phyloP scores from a whole-genome alignment of 371 early-diverging fungal species.

The Lichtheimia ornata region DNA sequence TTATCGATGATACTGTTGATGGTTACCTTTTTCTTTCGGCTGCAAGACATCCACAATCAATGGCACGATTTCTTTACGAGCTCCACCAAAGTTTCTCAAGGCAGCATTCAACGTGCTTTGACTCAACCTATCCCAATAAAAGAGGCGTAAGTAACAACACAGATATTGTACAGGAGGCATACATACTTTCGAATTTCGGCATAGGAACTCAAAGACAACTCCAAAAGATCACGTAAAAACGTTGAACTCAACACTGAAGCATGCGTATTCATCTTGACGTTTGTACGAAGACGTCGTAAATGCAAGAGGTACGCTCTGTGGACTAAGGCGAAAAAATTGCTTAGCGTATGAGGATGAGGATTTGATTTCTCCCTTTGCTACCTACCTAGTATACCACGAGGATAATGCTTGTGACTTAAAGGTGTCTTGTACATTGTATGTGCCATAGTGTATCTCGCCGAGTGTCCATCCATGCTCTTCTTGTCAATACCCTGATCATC shows the following conservation, averaged over 20 bases:
- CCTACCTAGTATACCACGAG: conserved; percentile 49
- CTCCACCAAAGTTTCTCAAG: conserved; percentile 57
- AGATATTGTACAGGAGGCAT: background rate
- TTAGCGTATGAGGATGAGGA: too few species aligned
- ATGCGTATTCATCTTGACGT: conserved; percentile 53
- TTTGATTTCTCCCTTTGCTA: background rate
- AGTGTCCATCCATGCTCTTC: conserved; percentile 42
- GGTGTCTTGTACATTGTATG: conserved; percentile 54
- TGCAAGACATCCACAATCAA: conserved; percentile 59
- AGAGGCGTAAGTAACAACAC: background rate
- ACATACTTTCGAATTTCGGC: conserved; percentile 72
- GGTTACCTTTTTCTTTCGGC: conserved; percentile 34
- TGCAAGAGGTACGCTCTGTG: conserved; percentile 60
- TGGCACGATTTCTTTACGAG: conserved; percentile 60
- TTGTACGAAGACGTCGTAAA: conserved; percentile 60
- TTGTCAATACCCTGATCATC: conserved; percentile 72
- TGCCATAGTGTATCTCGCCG: conserved; percentile 61
- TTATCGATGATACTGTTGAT: background rate
- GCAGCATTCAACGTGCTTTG: conserved; percentile 60
- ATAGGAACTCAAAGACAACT: conserved; percentile 74
- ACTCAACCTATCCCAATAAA: conserved; percentile 40
- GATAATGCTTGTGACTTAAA: conserved; percentile 47
- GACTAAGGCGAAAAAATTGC: conserved; percentile 16
- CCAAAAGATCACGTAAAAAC: conserved; percentile 54
- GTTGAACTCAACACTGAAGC: conserved; percentile 33